Conservation (phyloP, 805 yeast genomes). For the Metschnikowia peoriensis region DNA sequence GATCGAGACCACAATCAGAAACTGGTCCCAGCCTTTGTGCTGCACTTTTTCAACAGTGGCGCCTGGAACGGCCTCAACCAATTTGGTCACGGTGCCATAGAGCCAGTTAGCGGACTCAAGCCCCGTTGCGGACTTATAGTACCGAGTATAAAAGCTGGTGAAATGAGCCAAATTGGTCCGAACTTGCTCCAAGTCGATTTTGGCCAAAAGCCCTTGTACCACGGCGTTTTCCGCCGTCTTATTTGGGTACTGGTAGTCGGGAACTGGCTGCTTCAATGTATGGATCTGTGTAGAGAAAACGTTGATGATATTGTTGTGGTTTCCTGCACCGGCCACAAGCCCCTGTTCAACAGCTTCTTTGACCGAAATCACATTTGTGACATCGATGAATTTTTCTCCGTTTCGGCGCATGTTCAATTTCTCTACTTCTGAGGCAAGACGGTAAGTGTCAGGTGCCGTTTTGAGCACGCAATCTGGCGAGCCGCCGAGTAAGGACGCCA, state of each 20-base stretch:
- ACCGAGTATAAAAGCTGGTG: constrained; percentile 71
- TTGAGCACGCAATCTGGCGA: constrained; percentile 29
- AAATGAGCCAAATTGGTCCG: constrained; percentile 56
- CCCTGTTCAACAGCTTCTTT: constrained; percentile 34
- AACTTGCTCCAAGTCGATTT: constrained; percentile 49
- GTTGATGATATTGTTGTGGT: constrained; percentile 15
- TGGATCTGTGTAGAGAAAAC: constrained; percentile 28
- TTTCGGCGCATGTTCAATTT: constrained; percentile 36
- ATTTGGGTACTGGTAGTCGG: constrained; percentile 53
- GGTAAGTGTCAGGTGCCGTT: constrained; percentile 31
- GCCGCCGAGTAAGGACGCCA: background rate
- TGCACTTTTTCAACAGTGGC: constrained; percentile 42
- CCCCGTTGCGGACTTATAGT: constrained; percentile 73
- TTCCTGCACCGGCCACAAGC: constrained; percentile 16
- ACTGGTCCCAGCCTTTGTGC: constrained; percentile 76
- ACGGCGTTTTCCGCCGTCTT: constrained; percentile 32
- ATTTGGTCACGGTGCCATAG: constrained; percentile 44
- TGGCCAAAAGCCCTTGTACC: constrained; percentile 40
- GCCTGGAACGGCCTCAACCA: constrained; percentile 24
- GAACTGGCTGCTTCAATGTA: constrained; percentile 24
- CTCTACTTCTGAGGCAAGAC: constrained; percentile 34
- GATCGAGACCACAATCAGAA: constrained; percentile 66
- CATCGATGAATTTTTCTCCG: constrained; percentile 61
- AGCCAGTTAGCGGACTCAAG: constrained; percentile 72
- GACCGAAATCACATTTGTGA: constrained; percentile 48